A percentile compares a stretch with the other conserved stretches of the same genome.
Conservation (phyloP, 2,329 filamentous ascomycete genomes). For the Graphilbum fragrans region DNA sequence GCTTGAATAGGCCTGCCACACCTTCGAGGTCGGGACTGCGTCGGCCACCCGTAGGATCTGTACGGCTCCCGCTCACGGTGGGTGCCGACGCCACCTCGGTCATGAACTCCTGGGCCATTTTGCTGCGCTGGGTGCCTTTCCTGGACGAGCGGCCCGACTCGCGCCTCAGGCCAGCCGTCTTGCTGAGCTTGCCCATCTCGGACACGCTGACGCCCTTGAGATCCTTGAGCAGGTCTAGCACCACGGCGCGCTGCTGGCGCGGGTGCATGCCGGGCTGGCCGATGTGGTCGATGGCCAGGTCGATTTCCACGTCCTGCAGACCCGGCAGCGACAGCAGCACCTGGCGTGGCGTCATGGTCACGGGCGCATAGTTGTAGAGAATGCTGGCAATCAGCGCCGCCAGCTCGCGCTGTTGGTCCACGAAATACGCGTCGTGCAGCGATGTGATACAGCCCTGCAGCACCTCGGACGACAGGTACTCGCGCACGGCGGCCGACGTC, state of each 20-base stretch:
- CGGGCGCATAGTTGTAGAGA: constrained; percentile 59
- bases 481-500: constrained; percentile 59
- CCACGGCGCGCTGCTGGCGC: constrained; percentile 67
- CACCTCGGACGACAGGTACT: constrained; percentile 82
- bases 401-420: constrained; percentile 88
- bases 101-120: constrained; percentile 58
- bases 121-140: constrained; percentile 32
- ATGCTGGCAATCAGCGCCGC: constrained; percentile 80
- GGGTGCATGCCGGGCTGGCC: constrained; percentile 45
- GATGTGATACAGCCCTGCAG: constrained; percentile 83
- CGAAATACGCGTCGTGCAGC: constrained; percentile 91
- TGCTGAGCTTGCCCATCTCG: constrained; percentile 75
- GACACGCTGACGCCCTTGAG: constrained; percentile 85
- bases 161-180: constrained; percentile 28
- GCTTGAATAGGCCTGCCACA: constrained; percentile 37
- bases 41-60: constrained; percentile 13
- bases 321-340: constrained; percentile 73
- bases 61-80: not conserved
- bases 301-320: constrained; percentile 57
- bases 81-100: constrained; percentile 24
- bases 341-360: constrained; percentile 57
- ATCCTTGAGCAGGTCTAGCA: constrained; percentile 75
- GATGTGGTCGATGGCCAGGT: constrained; percentile 49
- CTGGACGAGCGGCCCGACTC: constrained; percentile 18
- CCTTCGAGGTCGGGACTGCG: constrained; percentile 41